These are phyloP conservation scores for Prunus mira DNA, from an alignment of 306 rosid species.

Conservation along the genomic window DNA sequence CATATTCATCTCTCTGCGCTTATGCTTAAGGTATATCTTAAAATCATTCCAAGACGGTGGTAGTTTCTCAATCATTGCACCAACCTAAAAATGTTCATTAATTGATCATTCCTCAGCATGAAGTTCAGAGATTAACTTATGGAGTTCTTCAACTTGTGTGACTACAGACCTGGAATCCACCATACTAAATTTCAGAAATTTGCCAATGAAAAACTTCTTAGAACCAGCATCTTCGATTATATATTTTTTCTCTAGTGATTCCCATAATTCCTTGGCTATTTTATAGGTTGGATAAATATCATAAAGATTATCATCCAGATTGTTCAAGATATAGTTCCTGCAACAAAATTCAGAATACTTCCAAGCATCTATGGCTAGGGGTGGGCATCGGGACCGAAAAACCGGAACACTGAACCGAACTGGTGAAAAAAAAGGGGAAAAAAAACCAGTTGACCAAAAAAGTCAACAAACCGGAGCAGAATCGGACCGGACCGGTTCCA, in stretches of 20 bases:
- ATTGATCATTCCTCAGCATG: not conserved
- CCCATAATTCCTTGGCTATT: not conserved
- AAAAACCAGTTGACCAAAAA: too few species aligned
- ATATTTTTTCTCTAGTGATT: not conserved
- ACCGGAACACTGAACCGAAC: too few species aligned
- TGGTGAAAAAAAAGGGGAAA: too few species aligned
- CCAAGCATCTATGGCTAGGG: too few species aligned
- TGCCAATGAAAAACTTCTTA: not conserved
- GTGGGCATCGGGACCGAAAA: too few species aligned
- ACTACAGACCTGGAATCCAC: not conserved
- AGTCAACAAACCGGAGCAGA: too few species aligned
- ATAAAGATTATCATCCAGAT: not conserved
- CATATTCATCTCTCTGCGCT: not conserved
- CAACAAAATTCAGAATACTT: not conserved
- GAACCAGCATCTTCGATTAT: not conserved
- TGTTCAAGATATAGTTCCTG: not conserved
- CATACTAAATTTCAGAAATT: not conserved
- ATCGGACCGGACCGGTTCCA: too few species aligned
- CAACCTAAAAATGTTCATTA: not conserved
- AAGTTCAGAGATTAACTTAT: not conserved
- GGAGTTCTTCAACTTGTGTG: not conserved
- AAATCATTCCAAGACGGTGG: not conserved
- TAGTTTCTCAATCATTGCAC: not conserved
- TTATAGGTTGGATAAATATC: not conserved
- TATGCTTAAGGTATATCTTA: not conserved